Evolutionary conservation across 1,139 yeast species (phyloP), one percentile per base, ranked within the genome.

Genomic region (Taphrina populina): DNA sequence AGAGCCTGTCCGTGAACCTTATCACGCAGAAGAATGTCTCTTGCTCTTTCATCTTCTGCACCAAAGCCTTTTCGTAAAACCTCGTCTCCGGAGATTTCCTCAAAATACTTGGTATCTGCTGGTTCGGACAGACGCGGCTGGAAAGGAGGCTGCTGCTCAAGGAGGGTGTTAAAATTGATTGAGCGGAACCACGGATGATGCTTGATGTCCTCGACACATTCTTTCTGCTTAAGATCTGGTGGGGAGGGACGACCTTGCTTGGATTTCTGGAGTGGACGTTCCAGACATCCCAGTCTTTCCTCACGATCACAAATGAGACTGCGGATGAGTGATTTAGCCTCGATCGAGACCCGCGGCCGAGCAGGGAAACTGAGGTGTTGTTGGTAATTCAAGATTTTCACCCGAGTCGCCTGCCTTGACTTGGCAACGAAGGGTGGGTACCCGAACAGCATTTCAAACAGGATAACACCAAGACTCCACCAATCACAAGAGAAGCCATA

Each of bases 381-480:
- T 37, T 41, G 39, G 32, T 33, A 56, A 17, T 43, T 41, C 19
- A 56, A 17, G 21, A 56, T 56, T 26, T 51, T 51, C 52, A 56
- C 41, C 8, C 58, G 51, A 7, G 58, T 56, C 11, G 56, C 56
- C 26, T 56, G 58, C 27, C 56, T 94, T 0, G 88, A 76, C 7
- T 75, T 73, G 1, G 86, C 95, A 69, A 86, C 92, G 69, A 92
- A 92, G 1, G 98, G 98, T 0, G 97, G 96, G 65, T 81, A 85
- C 0, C 97, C 97, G 67, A 85, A 85, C 49, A 88, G 70, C 65
- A 90, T 83, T 69, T 92, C 98, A 71, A 90, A 92, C 52, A 90
- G 70, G 59, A 92, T 88, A 70, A 96, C 90, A 0, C 98, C 98
- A 46, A 88, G 78, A 1, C 96, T 86, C 97, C 97, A 92, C 97